phyloP scores from a whole-genome alignment of 2,329 filamentous ascomycete genomes.

The Didymella keratinophila region DNA sequence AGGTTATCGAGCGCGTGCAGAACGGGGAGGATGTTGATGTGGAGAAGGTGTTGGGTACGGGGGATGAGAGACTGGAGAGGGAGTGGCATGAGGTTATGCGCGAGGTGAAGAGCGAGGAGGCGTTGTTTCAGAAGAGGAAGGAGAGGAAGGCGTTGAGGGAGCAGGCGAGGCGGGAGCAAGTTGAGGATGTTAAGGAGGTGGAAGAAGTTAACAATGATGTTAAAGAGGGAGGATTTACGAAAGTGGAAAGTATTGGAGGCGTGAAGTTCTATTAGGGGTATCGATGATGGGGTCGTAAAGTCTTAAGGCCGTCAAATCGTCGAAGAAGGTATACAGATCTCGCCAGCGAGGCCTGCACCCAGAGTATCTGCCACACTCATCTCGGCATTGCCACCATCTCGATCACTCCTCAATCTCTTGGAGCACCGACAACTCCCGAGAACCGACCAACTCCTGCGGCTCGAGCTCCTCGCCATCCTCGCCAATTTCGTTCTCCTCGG shows the following conservation, averaged over 20 bases:
- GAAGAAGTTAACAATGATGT: conserved; percentile 1
- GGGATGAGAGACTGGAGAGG: conserved; percentile 74
- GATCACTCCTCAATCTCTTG: not conserved
- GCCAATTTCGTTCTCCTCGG: not conserved
- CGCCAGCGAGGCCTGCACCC: conserved; percentile 9
- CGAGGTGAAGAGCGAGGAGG: conserved; percentile 71
- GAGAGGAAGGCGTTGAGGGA: conserved; percentile 37
- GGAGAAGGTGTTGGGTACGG: conserved; percentile 79
- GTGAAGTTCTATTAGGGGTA: conserved; percentile 42
- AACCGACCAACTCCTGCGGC: not conserved
- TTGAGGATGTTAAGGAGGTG: too few species aligned
- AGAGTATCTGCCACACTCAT: not conserved
- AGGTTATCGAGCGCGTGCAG: conserved; percentile 66
- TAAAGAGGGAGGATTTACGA: conserved; percentile 12
- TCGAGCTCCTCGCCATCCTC: not conserved
- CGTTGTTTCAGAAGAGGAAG: conserved; percentile 57
- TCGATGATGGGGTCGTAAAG: conserved; percentile 1
- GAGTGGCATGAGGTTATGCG: conserved; percentile 86
- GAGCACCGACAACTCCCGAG: not conserved
- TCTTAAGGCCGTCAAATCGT: not conserved
- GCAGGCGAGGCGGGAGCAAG: too few species aligned
- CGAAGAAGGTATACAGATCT: not conserved
- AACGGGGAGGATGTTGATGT: conserved; percentile 67
- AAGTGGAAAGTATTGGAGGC: conserved; percentile 43
- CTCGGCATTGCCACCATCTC: not conserved